phyloP scores from a whole-genome alignment of 1,284 basidiomycete genomes.

The Ustanciosporium gigantosporum region DNA sequence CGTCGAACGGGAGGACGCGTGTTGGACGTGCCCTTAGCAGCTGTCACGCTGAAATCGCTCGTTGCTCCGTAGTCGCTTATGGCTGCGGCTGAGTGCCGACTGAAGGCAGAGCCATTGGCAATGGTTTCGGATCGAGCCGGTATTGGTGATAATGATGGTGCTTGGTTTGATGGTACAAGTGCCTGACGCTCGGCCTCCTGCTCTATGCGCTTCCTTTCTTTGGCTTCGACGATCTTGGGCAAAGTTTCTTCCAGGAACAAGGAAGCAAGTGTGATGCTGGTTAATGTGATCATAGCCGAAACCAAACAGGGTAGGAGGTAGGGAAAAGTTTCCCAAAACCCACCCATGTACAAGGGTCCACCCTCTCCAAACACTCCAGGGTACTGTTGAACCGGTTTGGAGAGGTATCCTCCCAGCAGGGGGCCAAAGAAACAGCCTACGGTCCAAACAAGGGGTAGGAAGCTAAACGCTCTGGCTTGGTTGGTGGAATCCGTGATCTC shows the following conservation, averaged over 20 bases:
- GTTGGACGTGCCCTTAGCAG: background rate
- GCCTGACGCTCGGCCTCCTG: background rate
- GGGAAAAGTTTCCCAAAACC: slow-evolving; percentile 37
- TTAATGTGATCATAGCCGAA: slow-evolving; percentile 48
- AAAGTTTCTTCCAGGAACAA: slow-evolving; percentile 59
- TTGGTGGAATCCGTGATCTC: slow-evolving; percentile 44
- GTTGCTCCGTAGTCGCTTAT: background rate
- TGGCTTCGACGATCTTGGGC: slow-evolving; percentile 26
- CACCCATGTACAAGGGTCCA: slow-evolving; percentile 3
- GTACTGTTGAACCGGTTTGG: slow-evolving; percentile 30
- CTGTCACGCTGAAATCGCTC: background rate
- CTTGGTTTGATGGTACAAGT: background rate
- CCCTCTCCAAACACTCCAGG: slow-evolving; percentile 12
- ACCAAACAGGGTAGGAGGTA: slow-evolving; percentile 44
- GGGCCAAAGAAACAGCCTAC: slow-evolving; percentile 40
- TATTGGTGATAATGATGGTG: too few species aligned
- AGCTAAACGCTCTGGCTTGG: slow-evolving; percentile 40
- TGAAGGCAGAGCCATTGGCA: too few species aligned
- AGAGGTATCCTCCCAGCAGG: slow-evolving; percentile 52
- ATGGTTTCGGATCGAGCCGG: too few species aligned
- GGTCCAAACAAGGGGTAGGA: slow-evolving; percentile 42
- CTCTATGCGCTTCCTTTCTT: slow-evolving; percentile 1
- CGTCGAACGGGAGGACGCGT: background rate
- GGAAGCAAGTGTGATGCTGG: slow-evolving; percentile 45
- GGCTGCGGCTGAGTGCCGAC: too few species aligned